Percentiles rank a stretch among this genome's conserved stretches.
Conservation (phyloP, 257 asterid species). For the Solanum arcanum region DNA sequence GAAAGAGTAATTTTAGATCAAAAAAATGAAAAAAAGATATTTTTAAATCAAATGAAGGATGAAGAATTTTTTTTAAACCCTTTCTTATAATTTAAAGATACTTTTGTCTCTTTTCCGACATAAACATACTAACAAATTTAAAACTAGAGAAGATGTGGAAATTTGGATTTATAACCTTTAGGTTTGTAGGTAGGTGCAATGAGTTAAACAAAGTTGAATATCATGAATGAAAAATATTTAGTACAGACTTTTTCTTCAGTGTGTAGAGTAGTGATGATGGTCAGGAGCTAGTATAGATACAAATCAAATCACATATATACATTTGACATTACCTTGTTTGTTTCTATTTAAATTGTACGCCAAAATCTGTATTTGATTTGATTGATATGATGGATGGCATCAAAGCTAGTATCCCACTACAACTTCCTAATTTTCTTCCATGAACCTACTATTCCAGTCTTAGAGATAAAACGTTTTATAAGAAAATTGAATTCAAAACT, state of each 20-base stretch:
- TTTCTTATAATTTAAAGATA: too few relatives aligned
- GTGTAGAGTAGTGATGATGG: not conserved
- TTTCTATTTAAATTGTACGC: not conserved
- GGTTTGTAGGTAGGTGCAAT: not conserved
- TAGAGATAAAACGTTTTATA: too few relatives aligned
- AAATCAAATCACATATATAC: not conserved
- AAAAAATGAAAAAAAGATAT: too few relatives aligned
- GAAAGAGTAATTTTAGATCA: too few relatives aligned
- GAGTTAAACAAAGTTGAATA: not conserved
- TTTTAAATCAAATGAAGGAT: too few relatives aligned
- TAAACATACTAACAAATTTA: too few relatives aligned
- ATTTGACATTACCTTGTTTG: not conserved
- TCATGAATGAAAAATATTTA: not conserved
- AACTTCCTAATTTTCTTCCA: not conserved
- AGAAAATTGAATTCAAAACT: rapidly evolving
- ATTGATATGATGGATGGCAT: not conserved
- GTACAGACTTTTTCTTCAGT: not conserved
- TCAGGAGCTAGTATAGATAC: not conserved
- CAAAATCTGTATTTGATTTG: not conserved
- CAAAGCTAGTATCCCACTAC: not conserved
- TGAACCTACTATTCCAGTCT: not conserved
- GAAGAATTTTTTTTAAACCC: too few relatives aligned
- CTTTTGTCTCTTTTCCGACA: rapidly evolving
- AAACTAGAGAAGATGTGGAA: not conserved
- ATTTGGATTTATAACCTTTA: not conserved